Evolutionary conservation across 2,329 filamentous ascomycete species (phyloP).

Genomic region (Metarhizium humberi): DNA sequence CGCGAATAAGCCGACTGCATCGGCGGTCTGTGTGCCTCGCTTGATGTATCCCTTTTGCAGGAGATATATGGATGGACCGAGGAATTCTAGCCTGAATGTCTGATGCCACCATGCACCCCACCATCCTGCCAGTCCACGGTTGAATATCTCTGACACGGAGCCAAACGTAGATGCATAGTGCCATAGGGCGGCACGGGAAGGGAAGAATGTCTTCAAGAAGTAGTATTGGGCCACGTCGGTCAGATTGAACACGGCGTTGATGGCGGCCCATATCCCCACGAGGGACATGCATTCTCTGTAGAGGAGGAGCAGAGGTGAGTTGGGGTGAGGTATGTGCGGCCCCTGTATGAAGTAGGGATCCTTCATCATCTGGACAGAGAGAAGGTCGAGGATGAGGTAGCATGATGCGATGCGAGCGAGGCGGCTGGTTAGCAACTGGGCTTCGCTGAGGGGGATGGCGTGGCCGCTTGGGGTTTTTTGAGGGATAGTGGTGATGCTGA

Average conservation of each 20-base stretch:
- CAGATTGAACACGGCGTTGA: slow-evolving; percentile 52
- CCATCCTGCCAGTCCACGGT: slow-evolving; percentile 66
- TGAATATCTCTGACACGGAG: slow-evolving; percentile 42
- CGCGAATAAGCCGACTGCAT: slow-evolving; percentile 21
- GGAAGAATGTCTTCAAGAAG: slow-evolving; percentile 40
- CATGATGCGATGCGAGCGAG: slow-evolving; percentile 38
- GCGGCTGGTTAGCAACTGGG: slow-evolving; percentile 34
- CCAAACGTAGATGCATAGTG: slow-evolving; percentile 48
- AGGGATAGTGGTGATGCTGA: slow-evolving; percentile 32
- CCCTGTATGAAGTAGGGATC: slow-evolving; percentile 70
- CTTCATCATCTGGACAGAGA: slow-evolving; percentile 59
- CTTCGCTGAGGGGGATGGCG: slow-evolving; percentile 29
- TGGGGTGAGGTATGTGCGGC: slow-evolving; percentile 32
- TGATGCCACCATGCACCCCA: slow-evolving; percentile 93
- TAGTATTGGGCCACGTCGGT: slow-evolving; percentile 48
- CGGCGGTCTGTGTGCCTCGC: slow-evolving; percentile 16
- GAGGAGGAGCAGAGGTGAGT: slow-evolving; percentile 33
- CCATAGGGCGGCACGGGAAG: slow-evolving; percentile 41
- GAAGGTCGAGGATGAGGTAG: slow-evolving; percentile 61
- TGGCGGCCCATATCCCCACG: slow-evolving; percentile 45
- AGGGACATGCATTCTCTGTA: slow-evolving; percentile 50
- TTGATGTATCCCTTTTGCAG: slow-evolving; percentile 28
- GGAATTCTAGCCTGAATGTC: slow-evolving; percentile 67
- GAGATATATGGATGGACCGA: slow-evolving; percentile 46
- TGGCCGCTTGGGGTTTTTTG: slow-evolving; percentile 36